Percentiles rank a stretch among this genome's conserved stretches.
These are phyloP conservation scores for Zhuliangozyma parablackwelliae DNA, from an alignment of 1,139 yeast species.

Conservation along the genomic window DNA sequence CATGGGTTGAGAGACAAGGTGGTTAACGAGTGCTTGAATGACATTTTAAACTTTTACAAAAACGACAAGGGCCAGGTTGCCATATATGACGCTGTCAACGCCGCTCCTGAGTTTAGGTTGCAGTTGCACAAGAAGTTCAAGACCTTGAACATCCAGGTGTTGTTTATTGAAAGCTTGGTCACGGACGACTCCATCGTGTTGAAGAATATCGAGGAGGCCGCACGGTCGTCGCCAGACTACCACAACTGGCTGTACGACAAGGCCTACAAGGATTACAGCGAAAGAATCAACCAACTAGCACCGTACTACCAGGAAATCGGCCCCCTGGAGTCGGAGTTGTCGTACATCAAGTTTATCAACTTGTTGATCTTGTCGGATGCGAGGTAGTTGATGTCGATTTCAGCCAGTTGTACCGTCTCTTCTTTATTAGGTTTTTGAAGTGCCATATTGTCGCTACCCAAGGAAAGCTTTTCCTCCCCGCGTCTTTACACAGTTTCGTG, in stretches of 20 bases:
- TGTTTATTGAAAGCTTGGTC: slow-evolving; percentile 85
- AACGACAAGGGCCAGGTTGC: slow-evolving; percentile 87
- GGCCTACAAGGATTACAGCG: slow-evolving; percentile 59
- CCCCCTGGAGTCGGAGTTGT: slow-evolving; percentile 45
- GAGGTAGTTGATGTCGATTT: too few species aligned
- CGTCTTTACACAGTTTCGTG: too few species aligned
- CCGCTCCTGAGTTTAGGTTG: slow-evolving; percentile 63
- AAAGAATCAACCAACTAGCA: slow-evolving; percentile 47
- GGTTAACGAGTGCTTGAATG: slow-evolving; percentile 61
- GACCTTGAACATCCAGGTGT: slow-evolving; percentile 60
- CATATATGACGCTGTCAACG: slow-evolving; percentile 93
- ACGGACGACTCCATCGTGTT: slow-evolving; percentile 68
- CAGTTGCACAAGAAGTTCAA: slow-evolving; percentile 53
- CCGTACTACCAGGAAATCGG: slow-evolving; percentile 53
- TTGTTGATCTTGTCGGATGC: too few species aligned
- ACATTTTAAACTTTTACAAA: slow-evolving; percentile 66
- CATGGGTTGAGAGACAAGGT: slow-evolving; percentile 54
- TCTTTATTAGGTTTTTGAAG: too few species aligned
- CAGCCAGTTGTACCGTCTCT: too few species aligned
- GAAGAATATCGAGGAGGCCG: slow-evolving; percentile 75
- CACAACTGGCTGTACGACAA: slow-evolving; percentile 60
- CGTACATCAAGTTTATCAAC: slow-evolving; percentile 79
- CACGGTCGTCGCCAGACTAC: slow-evolving; percentile 86
- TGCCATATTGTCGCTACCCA: too few species aligned
- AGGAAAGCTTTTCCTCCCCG: too few species aligned